A percentile compares a stretch with the other conserved stretches of the same genome.
Conservation (phyloP, 352 stramenopile species). For the Phytophthora litchii region DNA sequence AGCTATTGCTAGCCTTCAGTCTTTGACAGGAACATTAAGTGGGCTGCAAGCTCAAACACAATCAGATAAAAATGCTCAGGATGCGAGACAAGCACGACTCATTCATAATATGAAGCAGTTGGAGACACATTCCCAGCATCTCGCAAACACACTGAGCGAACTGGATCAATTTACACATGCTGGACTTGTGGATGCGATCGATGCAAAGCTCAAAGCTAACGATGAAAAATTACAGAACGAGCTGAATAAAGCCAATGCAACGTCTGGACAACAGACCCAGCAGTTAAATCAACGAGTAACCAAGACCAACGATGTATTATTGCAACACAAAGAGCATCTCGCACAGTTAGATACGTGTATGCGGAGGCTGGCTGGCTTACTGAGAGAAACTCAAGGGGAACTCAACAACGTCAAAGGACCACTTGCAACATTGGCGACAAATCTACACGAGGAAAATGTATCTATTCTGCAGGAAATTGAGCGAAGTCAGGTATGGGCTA, state of each 20-base stretch:
- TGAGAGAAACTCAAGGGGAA: slow-evolving; percentile 42
- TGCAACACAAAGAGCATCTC: slow-evolving; percentile 45
- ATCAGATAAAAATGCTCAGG: slow-evolving; percentile 20
- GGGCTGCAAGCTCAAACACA: slow-evolving; percentile 27
- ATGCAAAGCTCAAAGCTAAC: slow-evolving; percentile 40
- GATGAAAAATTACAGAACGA: slow-evolving; percentile 30
- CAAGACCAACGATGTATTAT: slow-evolving; percentile 38
- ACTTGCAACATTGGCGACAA: slow-evolving; percentile 57
- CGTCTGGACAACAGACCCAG: slow-evolving; percentile 31
- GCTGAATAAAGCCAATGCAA: slow-evolving; percentile 25
- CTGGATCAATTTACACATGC: slow-evolving; percentile 53
- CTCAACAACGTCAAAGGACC: slow-evolving; percentile 57
- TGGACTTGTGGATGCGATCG: slow-evolving; percentile 43
- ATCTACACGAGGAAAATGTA: slow-evolving; percentile 74
- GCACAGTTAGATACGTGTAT: slow-evolving; percentile 42
- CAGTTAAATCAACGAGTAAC: slow-evolving; percentile 37
- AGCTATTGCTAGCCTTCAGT: slow-evolving; percentile 19
- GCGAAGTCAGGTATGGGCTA: slow-evolving; percentile 53
- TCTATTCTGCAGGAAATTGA: slow-evolving; percentile 70
- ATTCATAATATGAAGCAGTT: slow-evolving; percentile 33
- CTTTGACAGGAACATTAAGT: slow-evolving; percentile 26
- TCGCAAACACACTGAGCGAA: slow-evolving; percentile 37
- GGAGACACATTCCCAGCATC: slow-evolving; percentile 34
- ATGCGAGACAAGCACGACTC: slow-evolving; percentile 31
- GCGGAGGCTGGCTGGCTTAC: slow-evolving; percentile 28